Conservation (phyloP, 768 basidiomycete genomes). For the Rhodotorula toruloides region DNA sequence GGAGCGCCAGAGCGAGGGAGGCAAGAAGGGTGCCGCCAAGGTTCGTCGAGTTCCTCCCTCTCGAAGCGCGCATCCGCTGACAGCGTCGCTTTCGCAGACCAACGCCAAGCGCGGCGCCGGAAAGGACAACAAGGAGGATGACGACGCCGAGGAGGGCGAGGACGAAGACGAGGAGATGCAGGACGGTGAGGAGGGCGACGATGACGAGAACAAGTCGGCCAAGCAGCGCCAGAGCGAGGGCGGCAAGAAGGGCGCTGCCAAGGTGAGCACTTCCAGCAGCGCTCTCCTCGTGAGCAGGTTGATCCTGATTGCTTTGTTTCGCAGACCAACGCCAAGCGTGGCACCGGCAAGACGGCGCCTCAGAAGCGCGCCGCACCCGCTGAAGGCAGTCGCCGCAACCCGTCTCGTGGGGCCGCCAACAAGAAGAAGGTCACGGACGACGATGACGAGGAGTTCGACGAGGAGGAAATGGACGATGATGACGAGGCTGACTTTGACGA, state of each 20-base stretch:
- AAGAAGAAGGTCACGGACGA: background rate
- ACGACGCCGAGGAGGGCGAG: background rate
- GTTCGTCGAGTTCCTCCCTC: background rate
- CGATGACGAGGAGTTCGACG: slow-evolving; percentile 4
- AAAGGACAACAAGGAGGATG: background rate
- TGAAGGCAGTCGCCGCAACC: slow-evolving; percentile 17
- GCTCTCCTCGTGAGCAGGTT: too few species aligned
- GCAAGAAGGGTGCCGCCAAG: slow-evolving; percentile 32
- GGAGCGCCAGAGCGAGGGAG: slow-evolving; percentile 10
- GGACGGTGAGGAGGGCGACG: background rate
- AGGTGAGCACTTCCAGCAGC: background rate
- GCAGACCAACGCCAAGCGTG: slow-evolving; percentile 23
- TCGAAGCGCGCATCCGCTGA: background rate
- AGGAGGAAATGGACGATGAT: slow-evolving; percentile 11
- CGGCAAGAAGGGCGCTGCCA: slow-evolving; percentile 32
- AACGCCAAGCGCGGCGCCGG: slow-evolving; percentile 6
- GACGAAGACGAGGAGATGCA: slow-evolving; percentile 4
- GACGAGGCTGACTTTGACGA: slow-evolving; percentile 7
- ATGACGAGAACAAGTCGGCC: slow-evolving; percentile 1
- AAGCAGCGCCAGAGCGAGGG: slow-evolving; percentile 13
- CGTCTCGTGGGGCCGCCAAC: slow-evolving; percentile 8
- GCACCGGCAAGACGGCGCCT: slow-evolving; percentile 11
- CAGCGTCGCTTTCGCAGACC: background rate
- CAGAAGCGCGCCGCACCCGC: slow-evolving; percentile 17
- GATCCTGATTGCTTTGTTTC: background rate